These are phyloP conservation scores for Trichothecium sympodiale DNA, from an alignment of 2,329 filamentous ascomycete genomes.

Conservation along the genomic window DNA sequence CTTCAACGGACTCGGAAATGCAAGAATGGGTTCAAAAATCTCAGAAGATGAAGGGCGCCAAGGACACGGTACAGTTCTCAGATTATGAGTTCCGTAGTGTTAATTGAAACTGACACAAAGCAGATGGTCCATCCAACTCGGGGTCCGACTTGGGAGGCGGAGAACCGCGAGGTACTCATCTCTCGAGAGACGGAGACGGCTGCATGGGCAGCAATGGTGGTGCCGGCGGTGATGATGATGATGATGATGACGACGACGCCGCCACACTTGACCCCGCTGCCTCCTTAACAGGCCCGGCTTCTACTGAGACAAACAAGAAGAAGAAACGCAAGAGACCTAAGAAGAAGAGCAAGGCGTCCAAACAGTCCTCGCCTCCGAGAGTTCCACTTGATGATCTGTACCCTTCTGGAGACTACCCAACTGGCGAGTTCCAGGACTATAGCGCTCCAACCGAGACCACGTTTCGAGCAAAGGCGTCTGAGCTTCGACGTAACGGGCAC, in stretches of 20 bases:
- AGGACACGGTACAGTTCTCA: conserved; percentile 16
- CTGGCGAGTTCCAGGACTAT: conserved; percentile 17
- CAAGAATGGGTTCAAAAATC: conserved; percentile 28
- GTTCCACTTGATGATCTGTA: conserved; percentile 20
- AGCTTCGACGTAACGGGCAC: conserved; percentile 12
- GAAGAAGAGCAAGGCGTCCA: conserved; percentile 6
- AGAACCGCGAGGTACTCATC: conserved; percentile 27
- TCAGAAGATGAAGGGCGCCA: conserved; percentile 21
- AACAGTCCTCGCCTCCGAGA: conserved; percentile 21
- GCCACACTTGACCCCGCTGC: neutral
- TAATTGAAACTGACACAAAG: neutral
- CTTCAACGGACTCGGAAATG: no score
- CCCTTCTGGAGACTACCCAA: conserved; percentile 14
- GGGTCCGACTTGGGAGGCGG: conserved; percentile 19
- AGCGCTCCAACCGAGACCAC: conserved; percentile 9
- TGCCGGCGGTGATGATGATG: conserved; percentile 15
- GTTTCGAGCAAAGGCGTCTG: conserved; percentile 12
- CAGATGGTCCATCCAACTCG: conserved; percentile 10
- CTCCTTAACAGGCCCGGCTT: conserved; percentile 1
- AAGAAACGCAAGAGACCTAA: conserved; percentile 13
- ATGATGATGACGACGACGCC: conserved; percentile 4
- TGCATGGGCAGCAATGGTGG: conserved; percentile 21
- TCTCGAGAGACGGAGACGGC: conserved; percentile 30
- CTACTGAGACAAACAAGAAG: conserved; percentile 14
- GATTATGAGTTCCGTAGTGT: conserved; percentile 7